phyloP scores from a whole-genome alignment of 1,284 basidiomycete species.

The Tetrapyrgos nigripes region DNA sequence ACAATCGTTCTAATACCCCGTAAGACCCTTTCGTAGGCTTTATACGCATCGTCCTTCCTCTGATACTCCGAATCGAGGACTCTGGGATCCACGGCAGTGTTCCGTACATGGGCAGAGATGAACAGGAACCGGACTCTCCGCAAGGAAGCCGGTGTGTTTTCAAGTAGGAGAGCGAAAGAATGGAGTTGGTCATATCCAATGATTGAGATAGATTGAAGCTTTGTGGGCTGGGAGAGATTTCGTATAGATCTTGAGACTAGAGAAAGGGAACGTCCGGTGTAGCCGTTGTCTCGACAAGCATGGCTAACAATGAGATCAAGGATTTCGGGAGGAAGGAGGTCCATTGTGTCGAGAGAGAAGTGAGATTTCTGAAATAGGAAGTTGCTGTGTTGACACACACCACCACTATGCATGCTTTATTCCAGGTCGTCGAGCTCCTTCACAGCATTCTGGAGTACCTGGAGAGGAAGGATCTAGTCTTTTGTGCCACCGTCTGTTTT shows the following conservation, averaged over 20 bases:
- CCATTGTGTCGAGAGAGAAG: too few relatives aligned
- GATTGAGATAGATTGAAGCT: conserved; percentile 6
- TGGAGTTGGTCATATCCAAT: conserved; percentile 3
- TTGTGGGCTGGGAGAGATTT: not conserved
- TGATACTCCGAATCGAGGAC: not conserved
- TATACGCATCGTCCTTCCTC: not conserved
- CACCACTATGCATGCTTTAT: too few relatives aligned
- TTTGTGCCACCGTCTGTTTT: too few relatives aligned
- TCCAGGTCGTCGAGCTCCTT: too few relatives aligned
- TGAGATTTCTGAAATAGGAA: too few relatives aligned
- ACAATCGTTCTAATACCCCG: too few relatives aligned
- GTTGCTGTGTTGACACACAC: too few relatives aligned
- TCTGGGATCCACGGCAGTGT: conserved; percentile 4
- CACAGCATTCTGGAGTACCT: too few relatives aligned
- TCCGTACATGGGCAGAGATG: not conserved
- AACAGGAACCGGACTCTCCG: not conserved
- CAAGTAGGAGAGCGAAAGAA: not conserved
- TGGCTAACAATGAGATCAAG: not conserved
- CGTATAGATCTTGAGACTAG: conserved; percentile 1
- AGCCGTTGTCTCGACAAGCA: conserved; percentile 1
- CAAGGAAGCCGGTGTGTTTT: not conserved
- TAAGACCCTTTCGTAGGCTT: conserved; percentile 2
- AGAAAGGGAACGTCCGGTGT: conserved; percentile 7
- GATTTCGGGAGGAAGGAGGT: not conserved
- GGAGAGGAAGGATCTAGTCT: too few relatives aligned